Percentiles rank a stretch among this genome's conserved stretches.
phyloP scores from a whole-genome alignment of 2,329 filamentous ascomycete species.

The Trichoderma gracile region DNA sequence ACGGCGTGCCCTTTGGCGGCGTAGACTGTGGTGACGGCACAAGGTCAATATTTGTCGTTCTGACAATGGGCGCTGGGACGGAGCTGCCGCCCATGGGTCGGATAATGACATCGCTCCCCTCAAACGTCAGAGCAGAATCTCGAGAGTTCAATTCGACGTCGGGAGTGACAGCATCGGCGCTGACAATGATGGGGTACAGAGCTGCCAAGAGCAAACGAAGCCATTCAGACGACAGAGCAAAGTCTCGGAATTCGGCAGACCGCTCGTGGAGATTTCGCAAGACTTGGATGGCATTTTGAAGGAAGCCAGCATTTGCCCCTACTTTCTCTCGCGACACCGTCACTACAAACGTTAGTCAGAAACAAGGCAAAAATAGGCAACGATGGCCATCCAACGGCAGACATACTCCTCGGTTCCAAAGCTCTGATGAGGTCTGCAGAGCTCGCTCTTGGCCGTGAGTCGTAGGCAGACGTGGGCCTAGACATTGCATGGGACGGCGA shows the following conservation, averaged over 20 bases:
- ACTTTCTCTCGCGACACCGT: slow-evolving; percentile 47
- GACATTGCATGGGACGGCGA: slow-evolving; percentile 15
- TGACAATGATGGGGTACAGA: slow-evolving; percentile 85
- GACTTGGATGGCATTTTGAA: slow-evolving; percentile 78
- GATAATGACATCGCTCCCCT: slow-evolving; percentile 81
- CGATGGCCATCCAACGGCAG: too few relatives aligned
- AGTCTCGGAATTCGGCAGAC: slow-evolving; percentile 78
- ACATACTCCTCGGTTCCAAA: slow-evolving; percentile 56
- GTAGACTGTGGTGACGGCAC: slow-evolving; percentile 51
- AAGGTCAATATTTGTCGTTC: slow-evolving; percentile 63
- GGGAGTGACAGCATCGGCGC: slow-evolving; percentile 77
- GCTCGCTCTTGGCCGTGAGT: slow-evolving; percentile 48
- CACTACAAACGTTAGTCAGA: slow-evolving; percentile 31
- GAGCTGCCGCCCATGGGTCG: slow-evolving; percentile 65
- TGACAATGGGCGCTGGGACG: slow-evolving; percentile 67
- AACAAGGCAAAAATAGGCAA: neutral
- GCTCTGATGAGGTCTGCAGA: slow-evolving; percentile 69
- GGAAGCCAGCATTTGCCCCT: slow-evolving; percentile 57
- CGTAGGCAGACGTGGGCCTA: slow-evolving; percentile 26
- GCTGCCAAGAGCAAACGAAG: slow-evolving; percentile 75
- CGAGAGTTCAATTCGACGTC: slow-evolving; percentile 85
- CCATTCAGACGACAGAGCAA: slow-evolving; percentile 77
- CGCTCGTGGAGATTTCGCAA: slow-evolving; percentile 75
- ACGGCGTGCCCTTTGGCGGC: slow-evolving; percentile 57
- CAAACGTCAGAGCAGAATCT: slow-evolving; percentile 78